These are phyloP conservation scores for Polytrichum formosum DNA, from an alignment of 225 moss, liverwort and hornwort species.

Conservation along the genomic window DNA sequence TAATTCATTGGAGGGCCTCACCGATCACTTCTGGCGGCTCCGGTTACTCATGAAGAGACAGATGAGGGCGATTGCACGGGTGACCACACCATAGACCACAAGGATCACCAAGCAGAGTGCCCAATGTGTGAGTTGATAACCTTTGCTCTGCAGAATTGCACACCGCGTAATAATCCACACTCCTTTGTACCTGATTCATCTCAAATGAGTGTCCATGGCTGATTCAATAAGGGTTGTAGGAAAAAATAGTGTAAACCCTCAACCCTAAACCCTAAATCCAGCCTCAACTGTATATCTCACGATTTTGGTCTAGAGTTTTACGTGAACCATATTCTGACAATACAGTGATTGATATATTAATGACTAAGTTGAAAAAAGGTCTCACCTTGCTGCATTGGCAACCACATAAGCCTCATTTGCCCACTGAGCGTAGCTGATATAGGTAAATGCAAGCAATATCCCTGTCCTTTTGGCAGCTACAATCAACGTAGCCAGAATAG, in stretches of 20 bases:
- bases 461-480: conserved; percentile 39
- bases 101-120: conserved; percentile 29
- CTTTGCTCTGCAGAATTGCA: conserved; percentile 30
- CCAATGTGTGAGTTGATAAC: conserved; percentile 40
- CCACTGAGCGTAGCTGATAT: conserved; percentile 53
- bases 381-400: conserved; percentile 46
- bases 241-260: too few relatives aligned
- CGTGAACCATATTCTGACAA: neutral
- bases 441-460: conserved; percentile 34
- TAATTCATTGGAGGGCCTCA: conserved; percentile 12
- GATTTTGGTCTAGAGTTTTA: too few relatives aligned
- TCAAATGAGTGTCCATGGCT: too few relatives aligned
- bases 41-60: conserved; percentile 55
- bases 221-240: too few relatives aligned
- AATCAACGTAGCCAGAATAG: conserved; percentile 58
- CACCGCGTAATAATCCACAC: conserved; percentile 62
- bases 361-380: neutral
- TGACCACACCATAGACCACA: conserved; percentile 39
- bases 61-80: conserved; percentile 42
- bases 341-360: neutral
- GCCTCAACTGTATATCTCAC: too few relatives aligned
- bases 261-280: too few relatives aligned
- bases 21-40: conserved; percentile 48
- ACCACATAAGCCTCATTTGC: conserved; percentile 58
- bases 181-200: conserved; percentile 42